A percentile compares a stretch with the other conserved stretches of the same genome.
Conservation (phyloP, 2,329 filamentous ascomycete genomes). For the Lachnellula subtilissima region DNA sequence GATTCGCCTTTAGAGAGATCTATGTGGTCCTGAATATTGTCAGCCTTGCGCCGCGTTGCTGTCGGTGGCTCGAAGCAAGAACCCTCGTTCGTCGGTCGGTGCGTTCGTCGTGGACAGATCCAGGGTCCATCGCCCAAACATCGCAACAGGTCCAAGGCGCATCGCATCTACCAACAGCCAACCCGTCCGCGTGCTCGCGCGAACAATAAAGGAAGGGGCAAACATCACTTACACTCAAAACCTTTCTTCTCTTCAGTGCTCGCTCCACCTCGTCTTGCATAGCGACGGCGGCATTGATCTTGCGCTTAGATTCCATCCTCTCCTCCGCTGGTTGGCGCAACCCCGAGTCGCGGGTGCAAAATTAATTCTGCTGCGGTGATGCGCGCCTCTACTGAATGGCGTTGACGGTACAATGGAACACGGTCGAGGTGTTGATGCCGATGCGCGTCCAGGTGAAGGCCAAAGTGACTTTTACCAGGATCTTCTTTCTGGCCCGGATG, state of each 20-base stretch:
- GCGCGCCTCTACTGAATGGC: constrained; percentile 6
- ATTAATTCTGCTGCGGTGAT: constrained; percentile 5
- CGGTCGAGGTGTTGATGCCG: constrained; percentile 9
- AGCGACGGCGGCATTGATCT: constrained; percentile 39
- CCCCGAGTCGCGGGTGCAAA: constrained; percentile 3
- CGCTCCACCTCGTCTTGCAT: constrained; percentile 48
- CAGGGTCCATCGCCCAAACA: constrained; percentile 19
- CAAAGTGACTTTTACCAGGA: constrained; percentile 3
- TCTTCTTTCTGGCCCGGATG: constrained; percentile 7
- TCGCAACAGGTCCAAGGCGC: constrained; percentile 12
- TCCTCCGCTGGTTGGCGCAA: constrained; percentile 1
- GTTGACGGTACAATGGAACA: constrained; percentile 16
- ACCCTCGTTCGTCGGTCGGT: constrained; percentile 12
- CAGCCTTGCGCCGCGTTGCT: constrained; percentile 22
- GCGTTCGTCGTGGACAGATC: constrained; percentile 8
- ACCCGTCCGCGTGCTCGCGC: constrained; percentile 1
- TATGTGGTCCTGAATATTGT: constrained; percentile 24
- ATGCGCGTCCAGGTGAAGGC: constrained; percentile 10
- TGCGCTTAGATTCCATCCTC: constrained; percentile 47
- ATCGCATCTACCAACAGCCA: constrained; percentile 1
- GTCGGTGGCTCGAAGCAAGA: constrained; percentile 8
- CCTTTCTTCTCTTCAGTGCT: constrained; percentile 53
- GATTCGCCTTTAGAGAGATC: constrained; percentile 46
- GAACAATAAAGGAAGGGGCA: constrained; percentile 2
- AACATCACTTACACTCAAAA: constrained; percentile 47